Percentiles rank a stretch among this genome's conserved stretches.
phyloP scores from a whole-genome alignment of 805 yeast species.

The Sugiyamaella qingdaonensis region DNA sequence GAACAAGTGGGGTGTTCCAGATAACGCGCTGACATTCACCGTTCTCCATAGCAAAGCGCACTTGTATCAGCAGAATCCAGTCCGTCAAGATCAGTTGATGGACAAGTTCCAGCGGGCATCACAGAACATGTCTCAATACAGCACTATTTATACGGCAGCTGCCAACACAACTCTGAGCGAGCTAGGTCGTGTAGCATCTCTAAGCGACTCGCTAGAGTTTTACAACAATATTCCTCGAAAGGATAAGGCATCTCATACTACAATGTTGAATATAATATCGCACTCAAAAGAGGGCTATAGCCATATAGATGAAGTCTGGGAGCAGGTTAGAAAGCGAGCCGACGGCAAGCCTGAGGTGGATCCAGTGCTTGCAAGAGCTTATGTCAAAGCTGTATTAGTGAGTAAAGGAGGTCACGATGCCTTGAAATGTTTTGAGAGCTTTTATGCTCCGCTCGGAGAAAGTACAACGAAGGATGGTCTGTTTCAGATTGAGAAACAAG shows the following conservation, averaged over 20 bases:
- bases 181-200: not conserved
- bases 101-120: not conserved
- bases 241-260: conserved; percentile 11
- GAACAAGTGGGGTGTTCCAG: conserved; percentile 21
- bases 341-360: not conserved
- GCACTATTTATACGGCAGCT: not conserved
- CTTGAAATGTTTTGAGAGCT: not conserved
- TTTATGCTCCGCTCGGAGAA: not conserved
- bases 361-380: not conserved
- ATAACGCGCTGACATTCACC: conserved; percentile 10
- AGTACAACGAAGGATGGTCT: not conserved
- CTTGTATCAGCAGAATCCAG: not conserved
- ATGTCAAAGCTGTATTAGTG: not conserved
- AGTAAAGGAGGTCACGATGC: not conserved
- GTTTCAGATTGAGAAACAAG: not conserved
- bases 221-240: conserved; percentile 4
- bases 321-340: not conserved
- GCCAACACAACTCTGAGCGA: conserved; percentile 4
- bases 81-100: not conserved
- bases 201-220: conserved; percentile 3
- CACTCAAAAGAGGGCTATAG: not conserved
- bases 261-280: conserved; percentile 8
- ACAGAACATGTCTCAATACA: not conserved
- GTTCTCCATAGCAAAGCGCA: not conserved
- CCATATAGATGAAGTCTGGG: not conserved